Conservation (phyloP, 768 basidiomycete species). For the Collybia sordida region DNA sequence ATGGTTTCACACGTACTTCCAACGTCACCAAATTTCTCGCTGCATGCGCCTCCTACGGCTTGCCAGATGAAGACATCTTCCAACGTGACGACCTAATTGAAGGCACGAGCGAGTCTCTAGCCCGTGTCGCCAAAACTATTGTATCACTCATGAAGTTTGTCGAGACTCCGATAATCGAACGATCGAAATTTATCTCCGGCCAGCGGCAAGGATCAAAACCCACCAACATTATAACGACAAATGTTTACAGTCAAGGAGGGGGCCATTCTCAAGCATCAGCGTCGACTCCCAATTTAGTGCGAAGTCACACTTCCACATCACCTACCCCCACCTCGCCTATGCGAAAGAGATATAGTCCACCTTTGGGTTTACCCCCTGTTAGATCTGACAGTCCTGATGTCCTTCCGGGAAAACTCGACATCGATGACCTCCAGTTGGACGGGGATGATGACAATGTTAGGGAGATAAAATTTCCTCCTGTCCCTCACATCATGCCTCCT, state of each 20-base stretch:
- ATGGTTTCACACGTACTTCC: constrained; percentile 61
- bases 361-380: constrained; percentile 48
- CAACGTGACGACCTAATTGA: constrained; percentile 67
- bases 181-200: constrained; percentile 45
- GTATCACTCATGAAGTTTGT: constrained; percentile 63
- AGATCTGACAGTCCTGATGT: constrained; percentile 60
- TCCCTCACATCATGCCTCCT: constrained; percentile 35
- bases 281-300: constrained; percentile 61
- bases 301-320: constrained; percentile 34
- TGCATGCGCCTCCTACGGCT: constrained; percentile 66
- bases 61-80: constrained; percentile 65
- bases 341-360: constrained; percentile 51
- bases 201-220: constrained; percentile 28
- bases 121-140: constrained; percentile 74
- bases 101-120: constrained; percentile 56
- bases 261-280: constrained; percentile 45
- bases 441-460: constrained; percentile 16
- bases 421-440: constrained; percentile 14
- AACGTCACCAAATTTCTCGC: constrained; percentile 82
- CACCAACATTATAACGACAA: constrained; percentile 12
- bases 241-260: constrained; percentile 36
- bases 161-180: constrained; percentile 49
- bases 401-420: constrained; percentile 11
- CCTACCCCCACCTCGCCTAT: constrained; percentile 35
- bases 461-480: constrained; percentile 35